Conservation (phyloP, 2,329 filamentous ascomycete genomes). For the Claviceps sp. region DNA sequence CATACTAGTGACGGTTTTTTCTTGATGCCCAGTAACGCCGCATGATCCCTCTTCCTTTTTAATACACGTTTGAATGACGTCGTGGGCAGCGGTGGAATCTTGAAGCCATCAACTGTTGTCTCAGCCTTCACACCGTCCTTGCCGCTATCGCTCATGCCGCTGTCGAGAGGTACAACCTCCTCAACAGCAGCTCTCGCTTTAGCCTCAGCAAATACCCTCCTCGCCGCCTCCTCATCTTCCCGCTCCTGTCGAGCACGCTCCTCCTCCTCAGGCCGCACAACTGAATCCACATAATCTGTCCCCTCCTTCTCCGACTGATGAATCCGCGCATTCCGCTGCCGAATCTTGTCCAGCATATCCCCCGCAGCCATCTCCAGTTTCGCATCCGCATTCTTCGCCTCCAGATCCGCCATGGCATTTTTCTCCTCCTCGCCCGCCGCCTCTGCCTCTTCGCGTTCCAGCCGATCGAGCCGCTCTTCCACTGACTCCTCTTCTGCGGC, state of each 20-base stretch:
- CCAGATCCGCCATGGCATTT: slow-evolving; percentile 89
- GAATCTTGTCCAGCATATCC: slow-evolving; percentile 88
- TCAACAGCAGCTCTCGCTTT: slow-evolving; percentile 37
- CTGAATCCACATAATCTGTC: slow-evolving; percentile 43
- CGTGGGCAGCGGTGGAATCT: slow-evolving; percentile 17
- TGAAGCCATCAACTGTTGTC: slow-evolving; percentile 12
- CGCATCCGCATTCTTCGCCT: slow-evolving; percentile 85
- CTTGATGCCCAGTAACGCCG: slow-evolving; percentile 70
- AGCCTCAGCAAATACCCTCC: slow-evolving; percentile 58
- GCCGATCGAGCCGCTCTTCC: slow-evolving; percentile 70
- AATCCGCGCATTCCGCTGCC: slow-evolving; percentile 77
- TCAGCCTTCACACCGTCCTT: slow-evolving; percentile 5
- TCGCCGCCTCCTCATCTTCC: slow-evolving; percentile 74
- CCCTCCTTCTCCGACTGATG: slow-evolving; percentile 62
- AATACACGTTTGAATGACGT: slow-evolving; percentile 59
- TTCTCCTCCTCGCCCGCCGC: slow-evolving; percentile 54
- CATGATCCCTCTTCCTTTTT: slow-evolving; percentile 79
- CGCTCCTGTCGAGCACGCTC: slow-evolving; percentile 54
- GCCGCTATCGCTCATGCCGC: neutral
- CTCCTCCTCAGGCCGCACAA: slow-evolving; percentile 41
- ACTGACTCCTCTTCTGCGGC: slow-evolving; percentile 62
- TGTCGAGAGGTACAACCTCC: slow-evolving; percentile 23
- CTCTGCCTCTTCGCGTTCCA: slow-evolving; percentile 62
- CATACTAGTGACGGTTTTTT: slow-evolving; percentile 55
- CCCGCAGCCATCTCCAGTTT: slow-evolving; percentile 94